Conservation (phyloP, 352 stramenopile species). For the Globisporangium cylindrosporum region DNA sequence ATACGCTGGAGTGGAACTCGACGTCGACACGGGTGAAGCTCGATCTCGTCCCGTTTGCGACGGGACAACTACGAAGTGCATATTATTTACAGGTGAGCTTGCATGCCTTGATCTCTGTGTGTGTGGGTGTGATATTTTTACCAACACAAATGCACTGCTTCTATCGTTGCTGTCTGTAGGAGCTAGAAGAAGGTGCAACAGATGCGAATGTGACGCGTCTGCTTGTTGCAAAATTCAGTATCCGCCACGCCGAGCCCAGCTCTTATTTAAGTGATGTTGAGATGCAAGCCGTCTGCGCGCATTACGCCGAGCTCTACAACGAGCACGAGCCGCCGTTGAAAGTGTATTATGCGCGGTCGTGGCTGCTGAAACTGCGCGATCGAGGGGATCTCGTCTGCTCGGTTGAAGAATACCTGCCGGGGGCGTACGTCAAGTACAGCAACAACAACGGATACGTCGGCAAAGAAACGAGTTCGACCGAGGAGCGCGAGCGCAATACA, state of each 20-base stretch:
- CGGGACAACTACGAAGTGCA: slow-evolving; percentile 74
- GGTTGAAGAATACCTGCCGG: slow-evolving; percentile 73
- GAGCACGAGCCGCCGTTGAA: slow-evolving; percentile 78
- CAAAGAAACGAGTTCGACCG: slow-evolving; percentile 72
- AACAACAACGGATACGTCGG: slow-evolving; percentile 86
- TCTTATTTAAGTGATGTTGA: slow-evolving; percentile 85
- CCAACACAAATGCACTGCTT: background rate
- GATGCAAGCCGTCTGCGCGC: slow-evolving; percentile 86
- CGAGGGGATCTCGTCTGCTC: slow-evolving; percentile 64
- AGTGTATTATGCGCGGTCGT: slow-evolving; percentile 81
- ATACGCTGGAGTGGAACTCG: slow-evolving; percentile 79
- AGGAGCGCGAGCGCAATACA: slow-evolving; percentile 82
- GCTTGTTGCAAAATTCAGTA: slow-evolving; percentile 74
- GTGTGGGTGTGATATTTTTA: background rate
- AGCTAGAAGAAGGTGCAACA: slow-evolving; percentile 31
- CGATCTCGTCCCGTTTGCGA: slow-evolving; percentile 77
- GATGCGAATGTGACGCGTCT: slow-evolving; percentile 28
- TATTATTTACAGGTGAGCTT: slow-evolving; percentile 63
- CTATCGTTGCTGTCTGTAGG: slow-evolving; percentile 18
- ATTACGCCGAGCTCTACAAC: slow-evolving; percentile 87
- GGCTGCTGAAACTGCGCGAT: slow-evolving; percentile 73
- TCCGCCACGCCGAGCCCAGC: slow-evolving; percentile 57
- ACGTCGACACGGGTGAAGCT: slow-evolving; percentile 59
- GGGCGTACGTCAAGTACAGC: slow-evolving; percentile 86
- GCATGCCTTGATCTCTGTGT: background rate